Base-by-base conservation (phyloP, 352 stramenopile genomes). In the Thalassiosira mediterranea region DNA sequence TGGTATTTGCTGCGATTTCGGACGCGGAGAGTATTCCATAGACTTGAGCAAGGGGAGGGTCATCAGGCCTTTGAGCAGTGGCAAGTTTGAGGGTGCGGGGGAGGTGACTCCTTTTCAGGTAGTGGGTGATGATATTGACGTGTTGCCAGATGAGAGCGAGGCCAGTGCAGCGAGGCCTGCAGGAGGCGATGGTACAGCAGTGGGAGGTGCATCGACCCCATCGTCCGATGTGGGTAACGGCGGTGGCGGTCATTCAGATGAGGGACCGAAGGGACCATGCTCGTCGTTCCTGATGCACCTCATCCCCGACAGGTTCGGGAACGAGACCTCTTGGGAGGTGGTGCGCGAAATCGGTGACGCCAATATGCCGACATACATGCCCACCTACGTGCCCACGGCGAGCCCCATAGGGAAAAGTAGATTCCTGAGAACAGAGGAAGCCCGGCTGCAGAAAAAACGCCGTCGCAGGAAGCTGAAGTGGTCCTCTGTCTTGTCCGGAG, bases 1-100 rank as follows among this genome's bases (percentile, higher is more conserved):
- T 72, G 63, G 63, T 1, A 58, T 72, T 4, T 72, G 63, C 28
- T 72, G 63, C 26, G 26, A 72, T 8, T 72, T 64, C 31, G 51
- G 51, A 0, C 15, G 3, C 1, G 58, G 58, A 7, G 4, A 53
- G 13, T 67, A 67, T 56, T 40, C 40, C 19, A 52, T 47, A 49
- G 38, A 3, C 15, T 10, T 29, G 42, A 28, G 34, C 34, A 28
- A 2, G 28, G 34, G 15, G 42, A 46, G 38, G 25, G n/a, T n/a
- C n/a, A n/a, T 76, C 25, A 46, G 66, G 4, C 56, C 57, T 13
- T 64, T 76, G 46, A 31, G 19, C 1, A 8, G 19, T 7, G 66
- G 66, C 17, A 37, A 56, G 3, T 76, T 68, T 29, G 19, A 26
- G 2, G 42, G 59, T 25, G 49, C 32, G 2, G 17, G 48, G 25